Evolutionary conservation across 1,139 yeast genomes (phyloP), one percentile per base, ranked within the genome.

Genomic region (Candida sanyaensis): DNA sequence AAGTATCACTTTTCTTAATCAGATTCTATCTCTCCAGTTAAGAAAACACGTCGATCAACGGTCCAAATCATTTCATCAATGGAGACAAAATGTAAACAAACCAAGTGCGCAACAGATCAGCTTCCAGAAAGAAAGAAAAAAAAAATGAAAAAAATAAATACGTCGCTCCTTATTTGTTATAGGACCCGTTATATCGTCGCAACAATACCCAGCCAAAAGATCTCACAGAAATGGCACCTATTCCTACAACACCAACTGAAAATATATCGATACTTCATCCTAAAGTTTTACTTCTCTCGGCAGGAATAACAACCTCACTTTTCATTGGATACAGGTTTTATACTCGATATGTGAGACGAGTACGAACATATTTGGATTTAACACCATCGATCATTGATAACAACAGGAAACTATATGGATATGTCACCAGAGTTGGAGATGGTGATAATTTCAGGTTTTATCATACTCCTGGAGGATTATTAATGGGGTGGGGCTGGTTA

Each of bases 401-500:
- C n/a, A 59, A 62, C 33, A 58, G 62, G 6, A 58, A 57, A 29
- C 55, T 92, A n/a, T 78, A 80, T 48, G 99, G 99, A 0, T 75
- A 78, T 47, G 97, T 92, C 5, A 89, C 97, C 0, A 74, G 95
- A 3, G 99, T 93, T 0, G 98, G 98, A 0, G 99, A 93, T 65
- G 99, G 97, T 5, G 99, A 93, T 63, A 92, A 92, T 62, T 93
- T 93, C 65, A 86, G 93, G 47, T 81, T 93, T 56, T 93, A 76
- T 61, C 99, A 93, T 63, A 85, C 96, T 0, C 99, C 99, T 0
- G 98, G 98, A 3, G 99, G 99, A 0, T 50, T 77, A 0, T 59
- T 84, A 1, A 80, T 85, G 4, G 99, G 99, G 0, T 93, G 99
- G 99, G 93, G 96, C 9, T 90, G 97, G 96, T 61, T 89, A 17